These are phyloP conservation scores for Fusarium pseudonygamai DNA, from an alignment of 2,329 filamentous ascomycete genomes.

Conservation along the genomic window DNA sequence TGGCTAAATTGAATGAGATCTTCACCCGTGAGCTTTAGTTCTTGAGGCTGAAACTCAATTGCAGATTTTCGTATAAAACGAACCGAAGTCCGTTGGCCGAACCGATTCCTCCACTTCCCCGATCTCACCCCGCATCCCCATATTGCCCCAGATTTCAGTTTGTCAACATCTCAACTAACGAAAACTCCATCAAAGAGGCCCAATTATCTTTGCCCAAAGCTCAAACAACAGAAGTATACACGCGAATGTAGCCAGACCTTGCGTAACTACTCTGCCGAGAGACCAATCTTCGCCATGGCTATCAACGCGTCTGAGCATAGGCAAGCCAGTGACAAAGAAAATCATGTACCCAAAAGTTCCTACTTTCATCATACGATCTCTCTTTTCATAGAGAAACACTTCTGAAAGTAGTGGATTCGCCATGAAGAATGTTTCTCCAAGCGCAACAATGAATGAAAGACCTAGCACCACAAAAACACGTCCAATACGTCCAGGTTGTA, in stretches of 20 bases:
- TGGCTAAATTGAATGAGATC: neutral
- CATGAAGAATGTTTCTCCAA: slow-evolving; percentile 9
- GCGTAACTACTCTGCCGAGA: neutral
- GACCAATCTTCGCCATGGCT: neutral
- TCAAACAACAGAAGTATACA: neutral
- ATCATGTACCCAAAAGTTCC: slow-evolving; percentile 3
- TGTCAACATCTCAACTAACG: neutral
- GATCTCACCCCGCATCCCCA: neutral
- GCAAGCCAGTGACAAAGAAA: neutral
- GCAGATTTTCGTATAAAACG: neutral
- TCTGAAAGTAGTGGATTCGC: neutral
- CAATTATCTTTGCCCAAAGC: slow-evolving; percentile 5
- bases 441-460: neutral
- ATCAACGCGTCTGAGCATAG: neutral
- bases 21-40: neutral
- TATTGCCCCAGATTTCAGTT: neutral
- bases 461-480: neutral
- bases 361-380: slow-evolving; percentile 1
- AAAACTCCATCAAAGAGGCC: neutral
- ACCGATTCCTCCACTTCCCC: neutral
- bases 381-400: neutral
- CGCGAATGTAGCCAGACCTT: neutral
- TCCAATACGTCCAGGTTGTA: neutral
- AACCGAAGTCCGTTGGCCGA: neutral
- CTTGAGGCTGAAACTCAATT: neutral